phyloP scores from a whole-genome alignment of 2,329 filamentous ascomycete genomes.

The Microsporum canis region DNA sequence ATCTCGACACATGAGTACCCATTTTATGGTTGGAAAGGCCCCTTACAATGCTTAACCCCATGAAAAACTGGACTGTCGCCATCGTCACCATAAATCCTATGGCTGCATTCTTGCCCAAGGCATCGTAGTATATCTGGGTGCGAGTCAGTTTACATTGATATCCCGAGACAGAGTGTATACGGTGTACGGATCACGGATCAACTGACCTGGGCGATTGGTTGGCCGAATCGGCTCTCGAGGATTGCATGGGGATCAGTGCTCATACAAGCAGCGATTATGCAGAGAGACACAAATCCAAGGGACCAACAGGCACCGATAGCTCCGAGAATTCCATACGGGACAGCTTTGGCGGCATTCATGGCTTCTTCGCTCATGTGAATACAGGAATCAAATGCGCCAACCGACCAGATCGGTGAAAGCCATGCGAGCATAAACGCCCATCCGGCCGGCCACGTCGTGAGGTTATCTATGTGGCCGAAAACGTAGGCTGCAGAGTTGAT shows the following conservation, averaged over 20 bases:
- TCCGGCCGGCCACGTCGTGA: slow-evolving; percentile 47
- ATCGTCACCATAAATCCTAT: slow-evolving; percentile 48
- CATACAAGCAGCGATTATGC: slow-evolving; percentile 49
- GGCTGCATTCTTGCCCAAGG: slow-evolving; percentile 48
- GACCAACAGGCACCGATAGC: slow-evolving; percentile 46
- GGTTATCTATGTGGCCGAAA: slow-evolving; percentile 46
- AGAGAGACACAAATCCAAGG: slow-evolving; percentile 47
- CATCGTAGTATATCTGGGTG: slow-evolving; percentile 48
- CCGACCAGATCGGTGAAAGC: slow-evolving; percentile 52
- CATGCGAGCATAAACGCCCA: slow-evolving; percentile 51
- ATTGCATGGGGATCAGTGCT: slow-evolving; percentile 41
- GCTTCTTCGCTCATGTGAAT: slow-evolving; percentile 53
- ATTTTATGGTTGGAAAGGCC: too few species aligned
- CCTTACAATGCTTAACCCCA: slow-evolving; percentile 44
- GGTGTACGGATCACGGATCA: not conserved
- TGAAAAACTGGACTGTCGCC: slow-evolving; percentile 52
- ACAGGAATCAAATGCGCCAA: slow-evolving; percentile 44
- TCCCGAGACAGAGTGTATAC: not conserved
- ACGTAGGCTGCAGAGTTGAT: slow-evolving; percentile 39
- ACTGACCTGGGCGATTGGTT: slow-evolving; percentile 44
- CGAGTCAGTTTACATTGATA: not conserved
- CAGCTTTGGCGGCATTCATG: slow-evolving; percentile 47
- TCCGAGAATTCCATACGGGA: slow-evolving; percentile 49
- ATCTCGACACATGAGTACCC: too few species aligned
- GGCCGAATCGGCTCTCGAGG: slow-evolving; percentile 42